Base-by-base conservation (phyloP, 306 rosid species). In the Potentilla sterilis region DNA sequence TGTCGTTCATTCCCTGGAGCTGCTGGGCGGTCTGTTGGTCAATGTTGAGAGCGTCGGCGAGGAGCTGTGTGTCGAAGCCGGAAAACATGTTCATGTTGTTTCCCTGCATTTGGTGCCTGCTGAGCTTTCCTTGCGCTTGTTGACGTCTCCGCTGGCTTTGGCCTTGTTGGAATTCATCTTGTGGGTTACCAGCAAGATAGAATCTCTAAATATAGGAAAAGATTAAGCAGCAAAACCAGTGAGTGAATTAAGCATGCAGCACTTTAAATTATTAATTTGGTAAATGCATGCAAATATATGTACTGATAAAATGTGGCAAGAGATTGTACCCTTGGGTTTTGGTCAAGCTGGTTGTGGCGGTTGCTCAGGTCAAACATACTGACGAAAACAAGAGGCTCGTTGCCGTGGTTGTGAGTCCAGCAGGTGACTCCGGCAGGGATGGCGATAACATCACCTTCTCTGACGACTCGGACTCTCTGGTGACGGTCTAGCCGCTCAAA, bases 171-270 rank as follows among this genome's bases (percentile, higher is more conserved):
- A 82, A 83, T 76, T 88, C 91, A 38, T 77, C 43, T 9, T 80
- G 83, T 1, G 88, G 96, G 59, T 87, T 91, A 0, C 90, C 92
- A 0, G 88, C 98, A 6, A 93, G 67, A 35, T 89, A 89, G 82
- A 91, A 91, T 46, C 71, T 82, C 96, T 88, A 47, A 44, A 67
- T 21, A 32, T 24, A 34, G 2, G 4, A 15, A 59, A 15, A 59
- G 16, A 59, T 24, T 59, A 24, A 28, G 18, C 38, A 59, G 62
- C 32, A 21, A 28, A 28, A 21, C 32, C 32, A 22, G 28, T 21
- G 11, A 55, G 62, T 55, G 62, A 59, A 32, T 21, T 57, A 57
- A 21, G 34, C 64, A 57, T 57, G 38, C 42, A 62, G 6, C 13
- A 11, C 49, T 6, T 12, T 12, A 62, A 62, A 6, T 34, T 62